Evolutionary conservation across 768 basidiomycete genomes (phyloP).

Genomic region (Leccinum aurantiacum): DNA sequence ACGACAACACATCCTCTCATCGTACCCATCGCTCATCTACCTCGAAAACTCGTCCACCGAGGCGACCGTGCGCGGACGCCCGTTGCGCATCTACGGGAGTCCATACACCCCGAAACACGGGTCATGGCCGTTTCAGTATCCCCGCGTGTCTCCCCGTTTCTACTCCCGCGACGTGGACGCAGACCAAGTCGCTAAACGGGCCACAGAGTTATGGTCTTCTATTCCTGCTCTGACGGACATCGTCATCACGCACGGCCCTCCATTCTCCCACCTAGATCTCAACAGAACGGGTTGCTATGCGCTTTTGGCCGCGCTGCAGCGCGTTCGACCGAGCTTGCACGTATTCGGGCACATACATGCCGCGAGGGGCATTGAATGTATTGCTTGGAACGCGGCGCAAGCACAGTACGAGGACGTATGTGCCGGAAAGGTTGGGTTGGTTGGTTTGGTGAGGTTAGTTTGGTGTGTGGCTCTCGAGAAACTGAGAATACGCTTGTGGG

Average conservation of each 20-base stretch:
- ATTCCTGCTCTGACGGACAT: background rate
- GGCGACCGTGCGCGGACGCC: slow-evolving; percentile 5
- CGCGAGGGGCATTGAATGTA: background rate
- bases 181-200: background rate
- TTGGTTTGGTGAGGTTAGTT: slow-evolving; percentile 2
- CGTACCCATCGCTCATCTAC: slow-evolving; percentile 8
- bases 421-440: slow-evolving; percentile 1
- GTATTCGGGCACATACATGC: slow-evolving; percentile 15
- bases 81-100: slow-evolving; percentile 10
- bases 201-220: slow-evolving; percentile 1
- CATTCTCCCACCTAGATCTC: slow-evolving; percentile 1
- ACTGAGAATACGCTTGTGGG: background rate
- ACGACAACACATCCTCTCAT: background rate
- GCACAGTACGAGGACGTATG: slow-evolving; percentile 9
- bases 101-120: slow-evolving; percentile 11
- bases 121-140: slow-evolving; percentile 12
- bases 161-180: background rate
- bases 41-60: slow-evolving; percentile 8
- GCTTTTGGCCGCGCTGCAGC: slow-evolving; percentile 6
- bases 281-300: slow-evolving; percentile 4
- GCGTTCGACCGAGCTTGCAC: slow-evolving; percentile 9
- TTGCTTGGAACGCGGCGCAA: slow-evolving; percentile 7
- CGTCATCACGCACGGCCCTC: background rate
- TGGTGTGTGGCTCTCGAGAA: background rate
- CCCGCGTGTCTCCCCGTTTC: slow-evolving; percentile 1